A percentile compares a stretch with the other conserved stretches of the same genome.
These are phyloP conservation scores for Pythium graminicola DNA, from an alignment of 352 stramenopile species.

Conservation along the genomic window DNA sequence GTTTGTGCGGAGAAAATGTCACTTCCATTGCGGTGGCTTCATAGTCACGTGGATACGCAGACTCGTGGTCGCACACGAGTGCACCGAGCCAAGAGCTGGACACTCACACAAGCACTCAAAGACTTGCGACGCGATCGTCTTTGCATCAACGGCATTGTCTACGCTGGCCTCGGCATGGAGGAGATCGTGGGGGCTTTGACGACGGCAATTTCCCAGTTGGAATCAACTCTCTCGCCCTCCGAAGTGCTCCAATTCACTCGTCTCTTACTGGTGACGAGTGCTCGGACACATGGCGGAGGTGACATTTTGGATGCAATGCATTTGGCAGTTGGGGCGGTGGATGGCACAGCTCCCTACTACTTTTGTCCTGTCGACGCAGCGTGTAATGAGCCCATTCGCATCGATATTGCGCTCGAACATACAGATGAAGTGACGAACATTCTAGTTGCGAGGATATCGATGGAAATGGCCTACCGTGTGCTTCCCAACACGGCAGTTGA, in stretches of 20 bases:
- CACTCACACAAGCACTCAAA: constrained; percentile 55
- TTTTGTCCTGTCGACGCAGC: constrained; percentile 40
- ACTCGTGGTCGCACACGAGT: constrained; percentile 26
- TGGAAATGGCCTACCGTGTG: constrained; percentile 23
- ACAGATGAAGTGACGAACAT: not conserved
- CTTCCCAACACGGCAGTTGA: not conserved
- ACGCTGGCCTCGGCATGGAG: constrained; percentile 31
- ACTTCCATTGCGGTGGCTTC: constrained; percentile 36
- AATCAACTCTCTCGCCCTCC: constrained; percentile 26
- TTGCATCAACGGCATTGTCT: constrained; percentile 40
- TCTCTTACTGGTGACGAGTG: constrained; percentile 53
- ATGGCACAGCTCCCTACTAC: constrained; percentile 28
- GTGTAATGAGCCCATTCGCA: constrained; percentile 36
- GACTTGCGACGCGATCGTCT: constrained; percentile 56
- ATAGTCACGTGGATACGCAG: constrained; percentile 39
- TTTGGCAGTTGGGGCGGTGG: constrained; percentile 26
- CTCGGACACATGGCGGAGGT: constrained; percentile 51
- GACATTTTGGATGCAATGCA: constrained; percentile 66
- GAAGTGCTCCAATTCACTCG: constrained; percentile 47
- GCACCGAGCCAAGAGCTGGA: constrained; percentile 42
- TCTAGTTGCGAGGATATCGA: constrained; percentile 10
- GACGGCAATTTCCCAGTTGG: constrained; percentile 18
- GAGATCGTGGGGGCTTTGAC: constrained; percentile 29
- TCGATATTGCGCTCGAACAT: constrained; percentile 21
- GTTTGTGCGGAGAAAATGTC: too few species aligned